Evolutionary conservation across 805 yeast species (phyloP).

Genomic region (Pichia membranifaciens): DNA sequence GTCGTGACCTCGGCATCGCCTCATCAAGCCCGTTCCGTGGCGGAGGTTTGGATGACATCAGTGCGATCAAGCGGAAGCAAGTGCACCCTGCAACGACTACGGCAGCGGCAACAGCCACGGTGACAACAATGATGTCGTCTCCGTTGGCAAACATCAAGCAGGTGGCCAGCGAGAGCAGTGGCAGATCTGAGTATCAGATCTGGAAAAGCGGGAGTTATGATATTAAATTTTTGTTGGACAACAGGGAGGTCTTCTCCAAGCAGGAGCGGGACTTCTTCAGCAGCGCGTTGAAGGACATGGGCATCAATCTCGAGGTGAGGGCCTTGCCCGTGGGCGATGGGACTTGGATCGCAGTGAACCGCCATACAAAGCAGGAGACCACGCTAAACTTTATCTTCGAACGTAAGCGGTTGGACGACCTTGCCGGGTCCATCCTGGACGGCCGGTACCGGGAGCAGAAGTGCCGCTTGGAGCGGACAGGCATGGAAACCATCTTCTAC

Average conservation of each 20-base stretch:
- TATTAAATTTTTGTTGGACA: conserved; percentile 64
- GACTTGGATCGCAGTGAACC: conserved; percentile 78
- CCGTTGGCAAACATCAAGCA: not conserved
- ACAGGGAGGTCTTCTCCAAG: conserved; percentile 69
- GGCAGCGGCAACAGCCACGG: not conserved
- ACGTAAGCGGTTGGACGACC: conserved; percentile 83
- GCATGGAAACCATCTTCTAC: conserved; percentile 62
- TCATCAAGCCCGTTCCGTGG: conserved; percentile 9
- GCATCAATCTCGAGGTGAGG: conserved; percentile 46
- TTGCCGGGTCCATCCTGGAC: conserved; percentile 75
- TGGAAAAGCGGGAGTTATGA: conserved; percentile 65
- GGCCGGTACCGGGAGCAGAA: conserved; percentile 90
- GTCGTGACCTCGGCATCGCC: not conserved
- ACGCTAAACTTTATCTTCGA: conserved; percentile 82
- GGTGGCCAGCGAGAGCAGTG: not conserved
- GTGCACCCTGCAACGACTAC: not conserved
- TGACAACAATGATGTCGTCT: not conserved
- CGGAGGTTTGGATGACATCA: conserved; percentile 3
- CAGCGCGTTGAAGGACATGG: conserved; percentile 42
- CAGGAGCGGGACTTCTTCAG: conserved; percentile 67
- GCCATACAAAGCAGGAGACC: conserved; percentile 49
- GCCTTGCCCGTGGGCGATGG: conserved; percentile 82
- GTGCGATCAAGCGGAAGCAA: not conserved
- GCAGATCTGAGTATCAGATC: conserved; percentile 30
- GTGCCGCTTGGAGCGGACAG: conserved; percentile 62